Base-by-base conservation (phyloP, 495 filamentous ascomycete species). In the Saxophila tyrrhenica region DNA sequence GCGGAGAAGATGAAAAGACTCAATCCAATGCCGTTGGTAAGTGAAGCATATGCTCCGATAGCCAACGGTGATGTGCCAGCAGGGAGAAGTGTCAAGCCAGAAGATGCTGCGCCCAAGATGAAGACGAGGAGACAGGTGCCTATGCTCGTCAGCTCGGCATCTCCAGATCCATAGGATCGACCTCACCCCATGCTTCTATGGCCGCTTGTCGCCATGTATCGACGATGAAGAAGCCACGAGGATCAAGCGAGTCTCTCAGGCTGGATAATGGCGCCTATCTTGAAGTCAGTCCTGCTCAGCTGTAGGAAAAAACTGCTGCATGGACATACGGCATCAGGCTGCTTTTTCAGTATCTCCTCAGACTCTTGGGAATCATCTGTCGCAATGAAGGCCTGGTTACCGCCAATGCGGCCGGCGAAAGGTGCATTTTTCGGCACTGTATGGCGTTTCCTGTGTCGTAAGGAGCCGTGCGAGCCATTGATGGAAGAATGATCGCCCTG, bases 331-430 rank as follows among this genome's bases (percentile, higher is more conserved):
- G 56, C 59, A 59, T 62, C 56, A 5, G 59, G 59, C 25, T 39
- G 45, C 50, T 49, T 50, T 19, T 55, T 49, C 13, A 62, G 35
- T 5, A 35, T 35, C 29, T 35, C 29, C 13, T 35, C 29, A 13
- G 29, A 35, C 20, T 19, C 11, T 17, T 11, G 55, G 20, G 51
- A 29, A 43, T 55, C 44, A 22, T 29, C 16, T 21, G 41, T 20
- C 1, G 49, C 42, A 21, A 52, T 43, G 32, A 59, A 59, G 13
- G 45, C 56, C 42, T 62, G 56, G 23, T 59, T 54, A 1, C 56
- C 59, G 3, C 58, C 58, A 19, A 62, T 59, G 13, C 59, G 55
- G 10, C 59, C 59, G 13, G 51, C 59, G 48, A 62, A 62, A 23
- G 46, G 41, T 5, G 16, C 19, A 44, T 44, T 44, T 8, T 44